Percentiles rank a stretch among this genome's conserved stretches.
phyloP scores from a whole-genome alignment of 768 basidiomycete species.

The Mycena floridula region DNA sequence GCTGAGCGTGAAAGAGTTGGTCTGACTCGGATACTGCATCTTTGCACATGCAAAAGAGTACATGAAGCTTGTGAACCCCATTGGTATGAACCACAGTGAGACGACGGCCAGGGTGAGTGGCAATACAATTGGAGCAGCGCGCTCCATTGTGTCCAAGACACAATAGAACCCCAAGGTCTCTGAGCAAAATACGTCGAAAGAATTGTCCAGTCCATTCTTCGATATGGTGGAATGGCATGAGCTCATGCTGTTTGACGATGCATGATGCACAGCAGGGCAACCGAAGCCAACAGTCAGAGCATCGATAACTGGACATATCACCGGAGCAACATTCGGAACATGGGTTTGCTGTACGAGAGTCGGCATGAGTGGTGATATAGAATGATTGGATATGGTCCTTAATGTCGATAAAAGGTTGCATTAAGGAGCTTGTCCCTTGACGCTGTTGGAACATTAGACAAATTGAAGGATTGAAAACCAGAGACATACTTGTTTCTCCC shows the following conservation, averaged over 20 bases:
- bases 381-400: neutral
- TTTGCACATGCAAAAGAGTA: slow-evolving; percentile 3
- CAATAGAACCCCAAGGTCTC: neutral
- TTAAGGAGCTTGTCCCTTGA: neutral
- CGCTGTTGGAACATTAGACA: no score
- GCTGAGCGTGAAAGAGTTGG: slow-evolving; percentile 3
- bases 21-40: neutral
- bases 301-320: neutral
- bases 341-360: neutral
- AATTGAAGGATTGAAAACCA: no score
- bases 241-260: neutral
- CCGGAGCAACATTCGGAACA: neutral
- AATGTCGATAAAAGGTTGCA: neutral
- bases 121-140: neutral
- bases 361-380: neutral
- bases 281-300: neutral
- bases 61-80: slow-evolving; percentile 3
- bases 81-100: slow-evolving; percentile 5
- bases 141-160: neutral
- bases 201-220: neutral
- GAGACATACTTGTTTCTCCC: no score
- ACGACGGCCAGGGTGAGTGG: neutral
- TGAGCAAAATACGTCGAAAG: neutral
- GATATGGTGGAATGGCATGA: neutral
- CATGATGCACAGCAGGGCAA: neutral